phyloP scores from a whole-genome alignment of 495 filamentous ascomycete genomes.

The Trichoderma virens region DNA sequence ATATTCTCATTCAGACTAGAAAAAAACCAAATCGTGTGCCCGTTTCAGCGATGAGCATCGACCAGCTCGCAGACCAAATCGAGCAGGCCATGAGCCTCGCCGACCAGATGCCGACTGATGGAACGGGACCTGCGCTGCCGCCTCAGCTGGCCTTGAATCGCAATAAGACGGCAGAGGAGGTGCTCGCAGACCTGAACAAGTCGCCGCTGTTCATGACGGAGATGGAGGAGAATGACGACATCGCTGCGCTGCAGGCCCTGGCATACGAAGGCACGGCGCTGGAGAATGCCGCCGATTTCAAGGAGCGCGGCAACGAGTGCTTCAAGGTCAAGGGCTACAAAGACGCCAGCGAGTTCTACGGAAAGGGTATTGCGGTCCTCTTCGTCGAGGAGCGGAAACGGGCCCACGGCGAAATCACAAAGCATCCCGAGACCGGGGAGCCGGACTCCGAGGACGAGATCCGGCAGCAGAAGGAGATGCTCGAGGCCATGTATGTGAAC shows the following conservation, averaged over 20 bases:
- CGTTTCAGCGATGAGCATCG: constrained; percentile 17
- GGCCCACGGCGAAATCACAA: constrained; percentile 14
- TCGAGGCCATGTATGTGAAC: constrained; percentile 76
- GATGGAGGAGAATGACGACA: constrained; percentile 71
- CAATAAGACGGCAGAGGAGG: constrained; percentile 60
- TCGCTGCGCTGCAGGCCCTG: constrained; percentile 82
- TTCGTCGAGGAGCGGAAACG: constrained; percentile 46
- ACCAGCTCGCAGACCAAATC: constrained; percentile 26
- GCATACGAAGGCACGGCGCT: constrained; percentile 84
- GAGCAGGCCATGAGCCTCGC: constrained; percentile 27
- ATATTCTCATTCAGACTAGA: not conserved
- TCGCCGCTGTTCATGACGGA: constrained; percentile 93
- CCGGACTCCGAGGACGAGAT: constrained; percentile 19
- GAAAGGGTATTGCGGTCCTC: constrained; percentile 67
- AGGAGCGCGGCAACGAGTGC: constrained; percentile 84
- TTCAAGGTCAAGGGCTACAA: constrained; percentile 65
- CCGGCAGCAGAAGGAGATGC: constrained; percentile 47
- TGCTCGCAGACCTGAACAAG: constrained; percentile 67
- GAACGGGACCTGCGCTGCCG: constrained; percentile 40
- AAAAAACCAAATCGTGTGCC: not conserved
- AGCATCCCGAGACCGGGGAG: constrained; percentile 27
- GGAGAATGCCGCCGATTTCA: constrained; percentile 72
- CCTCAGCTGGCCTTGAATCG: constrained; percentile 51
- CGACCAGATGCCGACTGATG: constrained; percentile 13
- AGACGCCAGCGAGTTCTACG: constrained; percentile 88